Conservation (phyloP, 768 basidiomycete species). For the Leccinum boreale region DNA sequence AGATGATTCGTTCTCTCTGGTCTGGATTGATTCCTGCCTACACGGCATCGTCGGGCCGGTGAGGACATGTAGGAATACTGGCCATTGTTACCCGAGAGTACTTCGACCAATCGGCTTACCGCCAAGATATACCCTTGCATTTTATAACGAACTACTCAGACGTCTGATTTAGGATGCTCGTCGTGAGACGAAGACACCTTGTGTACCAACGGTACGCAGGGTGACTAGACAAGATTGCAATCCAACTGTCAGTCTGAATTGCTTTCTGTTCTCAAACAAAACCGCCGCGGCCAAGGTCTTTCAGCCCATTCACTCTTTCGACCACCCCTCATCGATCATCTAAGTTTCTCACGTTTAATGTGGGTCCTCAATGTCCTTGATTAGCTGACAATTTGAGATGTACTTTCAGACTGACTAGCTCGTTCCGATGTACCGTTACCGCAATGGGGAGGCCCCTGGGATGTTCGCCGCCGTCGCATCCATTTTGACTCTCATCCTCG, state of each 20-base stretch:
- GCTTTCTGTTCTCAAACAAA: background rate
- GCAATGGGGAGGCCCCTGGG: background rate
- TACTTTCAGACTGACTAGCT: background rate
- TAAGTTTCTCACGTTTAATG: background rate
- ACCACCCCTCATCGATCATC: slow-evolving; percentile 8
- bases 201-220: background rate
- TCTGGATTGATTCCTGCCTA: background rate
- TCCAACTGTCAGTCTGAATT: background rate
- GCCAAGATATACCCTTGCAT: background rate
- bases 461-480: slow-evolving; percentile 18
- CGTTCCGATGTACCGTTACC: slow-evolving; percentile 2
- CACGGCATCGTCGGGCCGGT: background rate
- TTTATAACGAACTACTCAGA: background rate
- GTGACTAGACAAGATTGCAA: background rate
- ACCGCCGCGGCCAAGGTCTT: background rate
- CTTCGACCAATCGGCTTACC: background rate
- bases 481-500: slow-evolving; percentile 20
- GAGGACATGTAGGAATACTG: background rate
- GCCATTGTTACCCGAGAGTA: background rate
- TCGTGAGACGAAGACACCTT: background rate
- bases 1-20: background rate
- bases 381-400: background rate
- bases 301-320: background rate
- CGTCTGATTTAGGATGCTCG: background rate
- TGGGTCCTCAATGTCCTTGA: background rate